These are phyloP conservation scores for Bacidia gigantensis DNA, from an alignment of 495 filamentous ascomycete species.

Conservation along the genomic window DNA sequence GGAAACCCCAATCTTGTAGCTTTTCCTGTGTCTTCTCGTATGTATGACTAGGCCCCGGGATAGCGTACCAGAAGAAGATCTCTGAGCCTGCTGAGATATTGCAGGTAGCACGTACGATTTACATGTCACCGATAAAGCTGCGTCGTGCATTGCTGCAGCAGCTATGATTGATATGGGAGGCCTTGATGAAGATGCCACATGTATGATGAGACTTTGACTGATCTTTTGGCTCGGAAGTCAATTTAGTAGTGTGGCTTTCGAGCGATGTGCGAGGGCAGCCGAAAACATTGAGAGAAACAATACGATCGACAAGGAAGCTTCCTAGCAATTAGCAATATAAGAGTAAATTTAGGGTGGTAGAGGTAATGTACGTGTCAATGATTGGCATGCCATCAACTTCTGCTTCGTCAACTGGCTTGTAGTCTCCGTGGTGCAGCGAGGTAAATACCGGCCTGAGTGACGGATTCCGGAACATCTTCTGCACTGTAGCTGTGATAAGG, in stretches of 20 bases:
- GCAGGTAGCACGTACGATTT: constrained; percentile 35
- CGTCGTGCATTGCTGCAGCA: constrained; percentile 34
- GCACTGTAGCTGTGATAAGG: constrained; percentile 29
- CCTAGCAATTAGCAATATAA: too few relatives aligned
- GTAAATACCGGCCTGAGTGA: constrained; percentile 27
- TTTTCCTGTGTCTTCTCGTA: constrained; percentile 10
- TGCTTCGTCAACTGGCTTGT: constrained; percentile 18
- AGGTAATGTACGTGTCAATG: constrained; percentile 35
- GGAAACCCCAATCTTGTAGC: constrained; percentile 31
- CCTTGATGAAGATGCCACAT: constrained; percentile 37
- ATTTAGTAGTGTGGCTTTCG: constrained; percentile 20
- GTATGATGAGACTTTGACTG: constrained; percentile 20
- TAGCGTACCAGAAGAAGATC: constrained; percentile 27
- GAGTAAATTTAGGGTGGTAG: too few relatives aligned
- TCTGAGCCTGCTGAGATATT: constrained; percentile 35
- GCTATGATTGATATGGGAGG: constrained; percentile 43
- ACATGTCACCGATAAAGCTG: constrained; percentile 45
- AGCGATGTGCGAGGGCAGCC: constrained; percentile 28
- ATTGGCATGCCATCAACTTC: constrained; percentile 33
- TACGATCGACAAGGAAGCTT: constrained; percentile 34
- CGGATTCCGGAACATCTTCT: constrained; percentile 39
- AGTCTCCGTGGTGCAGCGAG: constrained; percentile 31
- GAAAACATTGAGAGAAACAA: constrained; percentile 36
- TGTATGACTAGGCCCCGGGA: constrained; percentile 17
- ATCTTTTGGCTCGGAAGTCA: constrained; percentile 11